Conservation (phyloP, 2,329 filamentous ascomycete genomes). For the Phyllosticta citriasiana region DNA sequence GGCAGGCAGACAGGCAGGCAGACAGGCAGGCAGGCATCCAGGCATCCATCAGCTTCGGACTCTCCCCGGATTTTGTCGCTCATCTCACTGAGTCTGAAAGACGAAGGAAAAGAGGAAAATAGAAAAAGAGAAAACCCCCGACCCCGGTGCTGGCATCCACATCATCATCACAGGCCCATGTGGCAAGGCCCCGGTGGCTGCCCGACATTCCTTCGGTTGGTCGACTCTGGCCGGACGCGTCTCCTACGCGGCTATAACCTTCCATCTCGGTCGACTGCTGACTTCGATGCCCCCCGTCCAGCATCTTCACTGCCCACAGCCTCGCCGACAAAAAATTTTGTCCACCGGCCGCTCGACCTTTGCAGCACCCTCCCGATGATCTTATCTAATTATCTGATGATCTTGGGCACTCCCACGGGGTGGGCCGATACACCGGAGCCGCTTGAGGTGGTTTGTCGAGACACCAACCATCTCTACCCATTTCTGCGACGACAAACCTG, state of each 20-base stretch:
- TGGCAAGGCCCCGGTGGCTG: not conserved
- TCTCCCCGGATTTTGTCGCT: not conserved
- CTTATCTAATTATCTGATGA: conserved; percentile 12
- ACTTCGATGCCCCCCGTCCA: not conserved
- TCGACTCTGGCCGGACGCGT: not conserved
- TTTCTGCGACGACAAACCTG: not conserved
- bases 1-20: no score
- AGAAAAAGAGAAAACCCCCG: no score
- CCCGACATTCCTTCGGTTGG: not conserved
- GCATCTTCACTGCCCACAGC: not conserved
- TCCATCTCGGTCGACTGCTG: not conserved
- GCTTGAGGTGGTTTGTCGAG: not conserved
- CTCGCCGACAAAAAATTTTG: conserved; percentile 5
- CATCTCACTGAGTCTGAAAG: no score
- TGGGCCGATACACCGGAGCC: not conserved
- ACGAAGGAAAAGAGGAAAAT: no score
- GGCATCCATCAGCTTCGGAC: not conserved
- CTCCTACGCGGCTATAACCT: not conserved
- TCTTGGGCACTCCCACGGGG: not conserved
- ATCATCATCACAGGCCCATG: no score
- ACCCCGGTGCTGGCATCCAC: no score
- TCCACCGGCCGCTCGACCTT: conserved; percentile 1
- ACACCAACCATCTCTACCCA: not conserved
- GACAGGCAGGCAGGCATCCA: no score
- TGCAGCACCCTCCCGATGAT: conserved; percentile 1